Conservation (phyloP, 2,329 filamentous ascomycete genomes). For the Juglanconis juglandina region DNA sequence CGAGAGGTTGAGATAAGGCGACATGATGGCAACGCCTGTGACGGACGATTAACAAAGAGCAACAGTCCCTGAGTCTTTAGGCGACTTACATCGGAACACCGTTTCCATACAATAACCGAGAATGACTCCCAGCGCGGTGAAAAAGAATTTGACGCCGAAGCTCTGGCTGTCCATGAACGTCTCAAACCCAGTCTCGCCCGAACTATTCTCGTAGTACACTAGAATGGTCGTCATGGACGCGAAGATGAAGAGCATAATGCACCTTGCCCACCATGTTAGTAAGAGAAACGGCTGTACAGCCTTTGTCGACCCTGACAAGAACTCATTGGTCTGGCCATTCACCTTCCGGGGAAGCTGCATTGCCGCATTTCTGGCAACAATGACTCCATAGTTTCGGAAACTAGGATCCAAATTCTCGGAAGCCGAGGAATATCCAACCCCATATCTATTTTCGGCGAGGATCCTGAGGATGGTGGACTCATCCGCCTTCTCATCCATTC, state of each 20-base stretch:
- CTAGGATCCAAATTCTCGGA: background rate
- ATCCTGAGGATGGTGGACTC: background rate
- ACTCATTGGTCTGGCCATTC: background rate
- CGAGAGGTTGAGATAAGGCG: conserved; percentile 34
- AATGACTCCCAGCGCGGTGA: conserved; percentile 35
- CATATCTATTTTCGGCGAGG: background rate
- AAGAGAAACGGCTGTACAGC: conserved; percentile 26
- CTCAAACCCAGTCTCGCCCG: conserved; percentile 34
- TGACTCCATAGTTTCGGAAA: background rate
- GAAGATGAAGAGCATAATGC: conserved; percentile 26
- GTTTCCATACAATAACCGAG: conserved; percentile 22
- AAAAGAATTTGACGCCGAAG: conserved; percentile 38
- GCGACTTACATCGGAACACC: conserved; percentile 5
- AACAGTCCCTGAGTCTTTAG: no score
- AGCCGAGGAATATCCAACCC: background rate
- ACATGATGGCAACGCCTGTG: conserved; percentile 33
- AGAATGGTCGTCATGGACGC: conserved; percentile 31
- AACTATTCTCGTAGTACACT: conserved; percentile 34
- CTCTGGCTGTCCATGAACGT: conserved; percentile 37
- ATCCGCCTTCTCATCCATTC: background rate
- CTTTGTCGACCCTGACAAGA: background rate
- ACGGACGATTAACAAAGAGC: background rate
- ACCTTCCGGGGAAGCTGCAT: background rate
- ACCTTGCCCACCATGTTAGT: conserved; percentile 20
- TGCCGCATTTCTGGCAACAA: background rate